Evolutionary conservation across 2,329 filamentous ascomycete genomes (phyloP).

Genomic region (Gliomastix tumulicola): DNA sequence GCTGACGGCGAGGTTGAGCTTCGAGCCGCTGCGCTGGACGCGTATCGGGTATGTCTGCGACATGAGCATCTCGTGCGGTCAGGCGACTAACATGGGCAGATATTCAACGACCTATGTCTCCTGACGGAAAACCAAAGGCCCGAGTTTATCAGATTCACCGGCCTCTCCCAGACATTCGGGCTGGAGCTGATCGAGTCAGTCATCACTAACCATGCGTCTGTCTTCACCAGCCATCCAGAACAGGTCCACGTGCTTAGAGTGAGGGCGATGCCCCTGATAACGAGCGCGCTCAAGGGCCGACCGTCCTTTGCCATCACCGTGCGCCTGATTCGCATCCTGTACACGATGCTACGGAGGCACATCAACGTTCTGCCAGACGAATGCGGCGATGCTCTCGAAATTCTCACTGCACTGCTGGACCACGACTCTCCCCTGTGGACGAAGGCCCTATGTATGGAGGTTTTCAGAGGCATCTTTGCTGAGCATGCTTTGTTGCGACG

Average conservation of each 20-base stretch:
- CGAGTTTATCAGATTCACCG: slow-evolving; percentile 73
- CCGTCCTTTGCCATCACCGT: slow-evolving; percentile 77
- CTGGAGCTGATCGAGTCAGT: slow-evolving; percentile 90
- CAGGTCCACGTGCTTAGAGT: slow-evolving; percentile 71
- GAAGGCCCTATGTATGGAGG: slow-evolving; percentile 81
- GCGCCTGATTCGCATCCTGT: slow-evolving; percentile 74
- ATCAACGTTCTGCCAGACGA: slow-evolving; percentile 68
- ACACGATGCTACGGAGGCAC: slow-evolving; percentile 73
- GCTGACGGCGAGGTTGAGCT: slow-evolving; percentile 60
- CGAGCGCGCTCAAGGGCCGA: slow-evolving; percentile 69
- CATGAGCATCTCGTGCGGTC: background rate
- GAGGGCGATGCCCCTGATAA: slow-evolving; percentile 76
- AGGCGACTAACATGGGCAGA: slow-evolving; percentile 30
- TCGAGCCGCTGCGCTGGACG: slow-evolving; percentile 74
- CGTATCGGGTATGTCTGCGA: slow-evolving; percentile 54
- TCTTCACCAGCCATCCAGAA: slow-evolving; percentile 74
- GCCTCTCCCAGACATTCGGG: slow-evolving; percentile 74
- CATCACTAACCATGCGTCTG: slow-evolving; percentile 73
- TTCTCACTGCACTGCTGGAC: slow-evolving; percentile 81
- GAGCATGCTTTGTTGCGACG: slow-evolving; percentile 72
- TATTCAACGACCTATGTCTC: slow-evolving; percentile 86
- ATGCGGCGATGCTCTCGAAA: slow-evolving; percentile 73
- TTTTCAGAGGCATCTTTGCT: slow-evolving; percentile 78
- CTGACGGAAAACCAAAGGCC: slow-evolving; percentile 79
- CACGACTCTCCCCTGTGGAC: slow-evolving; percentile 83